Conservation (phyloP, 371 early-diverging fungal genomes). For the Dinochytrium kinnereticum region DNA sequence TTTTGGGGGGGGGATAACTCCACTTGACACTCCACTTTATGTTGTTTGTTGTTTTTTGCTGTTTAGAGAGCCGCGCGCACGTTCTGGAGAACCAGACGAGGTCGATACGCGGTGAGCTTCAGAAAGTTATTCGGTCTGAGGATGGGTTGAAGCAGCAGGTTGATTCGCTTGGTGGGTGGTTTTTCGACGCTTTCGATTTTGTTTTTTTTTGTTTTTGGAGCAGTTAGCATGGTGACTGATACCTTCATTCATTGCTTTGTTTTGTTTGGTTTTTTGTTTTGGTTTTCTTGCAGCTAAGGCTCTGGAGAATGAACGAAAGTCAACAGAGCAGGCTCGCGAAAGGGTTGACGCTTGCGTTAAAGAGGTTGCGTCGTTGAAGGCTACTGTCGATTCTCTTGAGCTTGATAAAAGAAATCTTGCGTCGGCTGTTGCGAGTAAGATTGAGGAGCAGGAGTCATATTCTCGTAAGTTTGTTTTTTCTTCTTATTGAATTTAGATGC, state of each 20-base stretch:
- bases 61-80: slow-evolving; percentile 15
- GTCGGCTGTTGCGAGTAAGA: slow-evolving; percentile 24
- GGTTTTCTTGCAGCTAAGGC: neutral
- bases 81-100: slow-evolving; percentile 15
- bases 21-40: too few species aligned
- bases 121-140: neutral
- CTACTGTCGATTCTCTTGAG: slow-evolving; percentile 21
- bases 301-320: neutral
- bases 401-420: slow-evolving; percentile 43
- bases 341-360: neutral
- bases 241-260: too few species aligned
- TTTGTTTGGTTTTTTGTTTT: neutral
- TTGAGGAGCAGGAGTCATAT: slow-evolving; percentile 36
- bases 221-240: too few species aligned
- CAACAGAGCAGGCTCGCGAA: neutral
- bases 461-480: slow-evolving; percentile 12
- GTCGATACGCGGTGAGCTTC: slow-evolving; percentile 1
- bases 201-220: neutral
- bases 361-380: slow-evolving; percentile 26
- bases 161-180: slow-evolving; percentile 1
- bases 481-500: neutral
- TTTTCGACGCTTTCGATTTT: neutral
- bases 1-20: too few species aligned
- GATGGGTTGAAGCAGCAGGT: neutral
- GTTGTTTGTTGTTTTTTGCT: too few species aligned